phyloP scores from a whole-genome alignment of 2,329 filamentous ascomycete genomes.

The Pseudofabraea citricarpa region DNA sequence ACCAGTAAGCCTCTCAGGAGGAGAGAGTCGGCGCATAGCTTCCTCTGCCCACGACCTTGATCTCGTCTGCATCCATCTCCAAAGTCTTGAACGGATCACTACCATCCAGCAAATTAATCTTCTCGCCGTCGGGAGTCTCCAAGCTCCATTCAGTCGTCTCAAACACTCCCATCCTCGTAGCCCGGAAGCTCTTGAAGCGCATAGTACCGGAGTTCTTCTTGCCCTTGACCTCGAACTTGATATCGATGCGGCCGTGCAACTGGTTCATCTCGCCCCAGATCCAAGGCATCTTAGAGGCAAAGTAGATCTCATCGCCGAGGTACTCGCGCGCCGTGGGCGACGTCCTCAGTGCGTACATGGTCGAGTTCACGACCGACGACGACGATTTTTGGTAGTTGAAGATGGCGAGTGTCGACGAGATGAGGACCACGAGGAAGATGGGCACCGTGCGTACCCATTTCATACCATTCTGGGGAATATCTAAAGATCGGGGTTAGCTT shows the following conservation, averaged over 20 bases:
- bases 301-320: conserved; percentile 85
- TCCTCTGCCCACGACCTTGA: conserved; percentile 34
- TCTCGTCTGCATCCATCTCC: conserved; percentile 35
- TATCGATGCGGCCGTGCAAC: conserved; percentile 84
- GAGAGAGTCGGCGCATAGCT: conserved; percentile 27
- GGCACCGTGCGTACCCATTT: conserved; percentile 72
- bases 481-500: conserved; percentile 8
- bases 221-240: conserved; percentile 82
- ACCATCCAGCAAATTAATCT: conserved; percentile 70
- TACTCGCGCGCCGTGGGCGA: conserved; percentile 67
- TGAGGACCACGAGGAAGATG: conserved; percentile 70
- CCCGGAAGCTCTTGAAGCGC: conserved; percentile 73
- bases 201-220: conserved; percentile 67
- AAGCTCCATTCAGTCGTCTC: conserved; percentile 90
- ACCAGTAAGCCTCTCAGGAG: conserved; percentile 13
- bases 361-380: conserved; percentile 80
- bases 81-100: conserved; percentile 62
- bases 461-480: conserved; percentile 25
- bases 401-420: conserved; percentile 72
- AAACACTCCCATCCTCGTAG: conserved; percentile 60
- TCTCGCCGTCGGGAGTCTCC: conserved; percentile 54
- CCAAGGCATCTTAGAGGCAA: conserved; percentile 74
- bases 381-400: conserved; percentile 99
- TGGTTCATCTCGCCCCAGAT: conserved; percentile 88
- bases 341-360: conserved; percentile 87